Evolutionary conservation across 1,139 yeast genomes (phyloP).

Genomic region (Pichia sp.): DNA sequence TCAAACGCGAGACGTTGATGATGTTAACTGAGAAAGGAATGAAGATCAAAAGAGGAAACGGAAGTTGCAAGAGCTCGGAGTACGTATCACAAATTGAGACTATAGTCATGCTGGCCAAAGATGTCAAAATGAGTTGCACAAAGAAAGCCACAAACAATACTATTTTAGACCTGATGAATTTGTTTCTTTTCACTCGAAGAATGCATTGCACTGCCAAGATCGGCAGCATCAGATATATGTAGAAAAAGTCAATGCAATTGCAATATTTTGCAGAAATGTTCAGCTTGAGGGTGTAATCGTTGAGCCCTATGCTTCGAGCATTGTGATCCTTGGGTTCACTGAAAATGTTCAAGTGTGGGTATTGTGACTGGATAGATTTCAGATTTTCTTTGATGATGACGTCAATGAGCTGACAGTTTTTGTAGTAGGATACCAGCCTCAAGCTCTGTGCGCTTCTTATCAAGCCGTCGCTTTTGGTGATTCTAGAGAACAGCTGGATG

Average conservation of each 20-base stretch:
- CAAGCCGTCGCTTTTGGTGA: conserved; percentile 47
- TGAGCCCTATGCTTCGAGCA: not conserved
- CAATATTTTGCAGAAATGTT: conserved; percentile 14
- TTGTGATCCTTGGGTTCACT: not conserved
- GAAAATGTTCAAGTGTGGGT: conserved; percentile 5
- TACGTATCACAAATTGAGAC: conserved; percentile 37
- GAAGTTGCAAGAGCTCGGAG: conserved; percentile 36
- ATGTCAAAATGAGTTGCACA: conserved; percentile 46
- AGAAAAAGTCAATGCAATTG: conserved; percentile 20
- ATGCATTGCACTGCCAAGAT: conserved; percentile 32
- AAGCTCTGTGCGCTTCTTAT: conserved; percentile 44
- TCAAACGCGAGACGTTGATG: conserved; percentile 34
- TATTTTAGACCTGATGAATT: conserved; percentile 52
- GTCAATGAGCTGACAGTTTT: conserved; percentile 2
- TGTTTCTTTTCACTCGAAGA: conserved; percentile 50
- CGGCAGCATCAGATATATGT: conserved; percentile 32
- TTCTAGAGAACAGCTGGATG: conserved; percentile 38
- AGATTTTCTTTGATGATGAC: conserved; percentile 32
- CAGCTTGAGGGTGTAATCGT: conserved; percentile 2
- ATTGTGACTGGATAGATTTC: conserved; percentile 12
- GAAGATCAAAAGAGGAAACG: conserved; percentile 32
- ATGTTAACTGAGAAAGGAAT: conserved; percentile 28
- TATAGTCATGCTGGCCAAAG: conserved; percentile 50
- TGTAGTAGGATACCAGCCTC: conserved; percentile 36
- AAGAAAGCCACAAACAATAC: conserved; percentile 63